Base-by-base conservation (phyloP, 345 rosid genomes). In the Microthlaspi erraticum region DNA sequence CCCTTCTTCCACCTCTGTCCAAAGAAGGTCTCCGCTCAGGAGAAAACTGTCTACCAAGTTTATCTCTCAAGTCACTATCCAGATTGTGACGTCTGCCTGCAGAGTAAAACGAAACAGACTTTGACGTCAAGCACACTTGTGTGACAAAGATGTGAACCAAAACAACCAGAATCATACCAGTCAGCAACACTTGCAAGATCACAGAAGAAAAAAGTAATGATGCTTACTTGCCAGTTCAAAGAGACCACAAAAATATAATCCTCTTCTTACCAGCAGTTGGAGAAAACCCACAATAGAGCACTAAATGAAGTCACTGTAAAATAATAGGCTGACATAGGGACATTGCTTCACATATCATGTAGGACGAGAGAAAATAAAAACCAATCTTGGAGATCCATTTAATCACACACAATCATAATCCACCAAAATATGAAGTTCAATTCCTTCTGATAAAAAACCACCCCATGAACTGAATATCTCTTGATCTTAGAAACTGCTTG, bases 61-160 rank as follows among this genome's bases (percentile, higher is more conserved):
- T 92, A 80, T 81, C 79, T 81, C 99, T 88, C 80, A 92, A 81
- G 81, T 95, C 98, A 77, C 78, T 75, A 76, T 79, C 88, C 55
- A 82, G 73, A 82, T 77, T 56, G 73, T 79, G 86, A 33, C 76
- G 77, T 75, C 83, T 83, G 65, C 89, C 99, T 95, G 84, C 71
- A 80, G 64, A n/a, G 26, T 23, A 23, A 52, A 71, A 66, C 49
- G 13, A 56, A 65, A 60, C 38, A 60, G 42, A 75, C 71, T 51
- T 74, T 76, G 66, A 79, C 69, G 71, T 68, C 57, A 52, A 77
- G 71, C 55, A 74, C 50, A 70, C 31, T 32, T 59, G 71, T 66
- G 43, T 52, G 39, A 61, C 51, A 61, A 51, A 55, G 42, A 52
- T 62, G 52, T 65, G 32, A 51, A 43, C 34, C 72, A 73, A 73